Evolutionary conservation across 2,329 filamentous ascomycete species (phyloP), one percentile per base, ranked within the genome.

Genomic region (Blastomyces emzantsi): DNA sequence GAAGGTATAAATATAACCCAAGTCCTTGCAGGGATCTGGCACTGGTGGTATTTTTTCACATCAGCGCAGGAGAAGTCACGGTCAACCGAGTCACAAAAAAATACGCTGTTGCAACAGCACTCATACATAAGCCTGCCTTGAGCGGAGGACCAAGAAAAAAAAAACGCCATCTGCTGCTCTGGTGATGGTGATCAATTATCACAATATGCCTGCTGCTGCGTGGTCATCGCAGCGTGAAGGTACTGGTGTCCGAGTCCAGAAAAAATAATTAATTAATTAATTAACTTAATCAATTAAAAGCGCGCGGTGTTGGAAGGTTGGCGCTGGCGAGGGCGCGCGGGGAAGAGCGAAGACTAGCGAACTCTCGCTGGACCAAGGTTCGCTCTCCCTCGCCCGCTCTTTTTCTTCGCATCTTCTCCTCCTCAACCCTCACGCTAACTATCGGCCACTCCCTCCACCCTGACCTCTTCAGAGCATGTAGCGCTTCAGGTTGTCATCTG

Each of bases 401-500:
- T 64, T 69, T 68, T 63, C 66, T 66, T 66, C 62, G 68, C 64
- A 64, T 69, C 68, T 65, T 66, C 66, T 67, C 58, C 67, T 67
- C 65, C 65, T 64, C 70, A 66, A 69, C 70, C 67, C 70, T 68
- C 66, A 66, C 67, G 68, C 68, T 72, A 39, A 39, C 36, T 13
- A 67, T 17, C 19, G 41, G 2, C 70, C 70, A 69, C 71, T 66
- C 70, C 69, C 71, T 75, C 22, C 30, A 43, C 52, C 59, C 49
- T 33, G 47, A 6, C 58, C 43, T 39, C 43, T 28, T 45, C 64
- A 65, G 54, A 63, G 65, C 65, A 67, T 67, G 65, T 65, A 63
- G 64, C 72, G 19, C 45, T 63, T 66, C 66, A 66, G 69, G 68
- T 66, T 71, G 70, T 69, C 69, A 65, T 66, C 71, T 71, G 72